phyloP scores from a whole-genome alignment of 179 eudicot genomes.

The Corrigiola litoralis region DNA sequence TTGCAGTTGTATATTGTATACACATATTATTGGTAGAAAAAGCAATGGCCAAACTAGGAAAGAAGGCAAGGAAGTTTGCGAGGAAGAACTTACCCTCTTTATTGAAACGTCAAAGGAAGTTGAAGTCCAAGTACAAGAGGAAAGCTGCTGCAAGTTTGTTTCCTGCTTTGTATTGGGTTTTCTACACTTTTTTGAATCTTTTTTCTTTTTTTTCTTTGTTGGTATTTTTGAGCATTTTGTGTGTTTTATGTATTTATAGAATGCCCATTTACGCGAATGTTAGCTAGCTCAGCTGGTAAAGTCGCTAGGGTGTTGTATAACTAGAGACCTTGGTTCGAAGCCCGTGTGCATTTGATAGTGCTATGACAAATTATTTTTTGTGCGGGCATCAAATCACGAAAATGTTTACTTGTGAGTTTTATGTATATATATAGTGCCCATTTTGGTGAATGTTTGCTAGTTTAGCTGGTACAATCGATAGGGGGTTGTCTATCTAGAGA shows the following conservation, averaged over 20 bases:
- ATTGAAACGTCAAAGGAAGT: slow-evolving; percentile 48
- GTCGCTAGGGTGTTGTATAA: background rate
- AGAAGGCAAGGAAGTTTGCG: slow-evolving; percentile 92
- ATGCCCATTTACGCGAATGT: background rate
- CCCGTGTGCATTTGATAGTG: no score
- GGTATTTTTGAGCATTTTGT: background rate
- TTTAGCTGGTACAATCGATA: no score
- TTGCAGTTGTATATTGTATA: background rate
- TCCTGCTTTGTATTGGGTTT: no score
- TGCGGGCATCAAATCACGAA: no score
- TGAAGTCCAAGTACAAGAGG: slow-evolving; percentile 53
- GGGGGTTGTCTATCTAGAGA: no score
- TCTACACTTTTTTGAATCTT: background rate
- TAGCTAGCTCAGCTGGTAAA: background rate
- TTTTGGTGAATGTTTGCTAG: no score
- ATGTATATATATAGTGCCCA: no score
- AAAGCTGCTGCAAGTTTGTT: slow-evolving; percentile 47
- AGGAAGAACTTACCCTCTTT: slow-evolving; percentile 87
- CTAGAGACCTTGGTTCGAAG: no score
- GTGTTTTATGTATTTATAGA: background rate
- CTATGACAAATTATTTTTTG: no score
- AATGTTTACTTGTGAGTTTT: no score
- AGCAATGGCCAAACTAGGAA: slow-evolving; percentile 85
- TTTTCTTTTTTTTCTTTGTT: background rate
- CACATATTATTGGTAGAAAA: no score